These are phyloP conservation scores for Daldinia caldariorum DNA, from an alignment of 495 filamentous ascomycete species.

Conservation along the genomic window DNA sequence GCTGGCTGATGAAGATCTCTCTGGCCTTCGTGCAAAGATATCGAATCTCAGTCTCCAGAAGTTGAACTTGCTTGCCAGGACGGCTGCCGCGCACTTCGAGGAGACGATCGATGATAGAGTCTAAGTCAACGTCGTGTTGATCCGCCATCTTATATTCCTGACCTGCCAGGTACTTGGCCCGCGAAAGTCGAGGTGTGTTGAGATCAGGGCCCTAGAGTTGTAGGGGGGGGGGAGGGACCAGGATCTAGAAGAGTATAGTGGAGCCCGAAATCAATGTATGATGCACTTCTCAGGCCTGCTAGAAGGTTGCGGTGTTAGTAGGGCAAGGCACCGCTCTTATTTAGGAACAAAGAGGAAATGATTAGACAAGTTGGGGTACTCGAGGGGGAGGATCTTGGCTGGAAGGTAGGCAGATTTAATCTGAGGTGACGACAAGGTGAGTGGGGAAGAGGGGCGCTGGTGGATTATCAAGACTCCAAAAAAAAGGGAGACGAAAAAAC, in stretches of 20 bases:
- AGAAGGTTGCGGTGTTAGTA: conserved; percentile 31
- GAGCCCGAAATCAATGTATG: conserved; percentile 46
- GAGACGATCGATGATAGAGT: conserved; percentile 98
- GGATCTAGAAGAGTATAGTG: conserved; percentile 39
- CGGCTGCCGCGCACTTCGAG: conserved; percentile 97
- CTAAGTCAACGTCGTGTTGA: conserved; percentile 95
- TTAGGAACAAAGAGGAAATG: conserved; percentile 23
- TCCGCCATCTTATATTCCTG: conserved; percentile 81
- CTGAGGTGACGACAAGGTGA: conserved; percentile 47
- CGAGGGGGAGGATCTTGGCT: conserved; percentile 30
- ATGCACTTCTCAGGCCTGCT: conserved; percentile 51
- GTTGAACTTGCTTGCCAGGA: conserved; percentile 97
- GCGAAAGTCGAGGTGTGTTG: conserved; percentile 41
- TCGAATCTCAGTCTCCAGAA: conserved; percentile 95
- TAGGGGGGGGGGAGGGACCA: conserved; percentile 32
- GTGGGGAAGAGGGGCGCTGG: conserved; percentile 44
- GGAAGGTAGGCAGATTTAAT: conserved; percentile 26
- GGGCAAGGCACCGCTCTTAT: conserved; percentile 24
- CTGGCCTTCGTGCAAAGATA: conserved; percentile 98
- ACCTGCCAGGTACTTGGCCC: conserved; percentile 57
- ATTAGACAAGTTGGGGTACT: conserved; percentile 9
- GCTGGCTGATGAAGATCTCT: conserved; percentile 99
- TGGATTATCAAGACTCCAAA: conserved; percentile 47
- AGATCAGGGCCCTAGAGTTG: conserved; percentile 43
- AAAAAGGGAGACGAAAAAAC: conserved; percentile 54